Conservation (phyloP, 2,329 filamentous ascomycete genomes). For the Calonectria honghensis region DNA sequence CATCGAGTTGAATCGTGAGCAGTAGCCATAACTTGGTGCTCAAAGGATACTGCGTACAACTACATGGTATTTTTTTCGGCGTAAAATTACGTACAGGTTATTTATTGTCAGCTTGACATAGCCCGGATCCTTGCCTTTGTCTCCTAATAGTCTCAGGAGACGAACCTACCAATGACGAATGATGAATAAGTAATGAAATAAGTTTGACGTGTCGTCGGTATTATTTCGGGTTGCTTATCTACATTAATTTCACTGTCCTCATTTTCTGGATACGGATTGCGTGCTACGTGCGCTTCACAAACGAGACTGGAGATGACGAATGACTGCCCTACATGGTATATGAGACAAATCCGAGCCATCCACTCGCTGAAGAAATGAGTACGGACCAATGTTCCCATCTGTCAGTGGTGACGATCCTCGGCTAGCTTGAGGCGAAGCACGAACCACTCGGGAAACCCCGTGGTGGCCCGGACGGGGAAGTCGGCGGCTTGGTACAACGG, state of each 20-base stretch:
- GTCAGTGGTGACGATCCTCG: conserved; percentile 28
- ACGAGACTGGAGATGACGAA: background rate
- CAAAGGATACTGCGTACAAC: background rate
- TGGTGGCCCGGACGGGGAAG: background rate
- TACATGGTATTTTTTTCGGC: background rate
- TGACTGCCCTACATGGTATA: conserved; percentile 24
- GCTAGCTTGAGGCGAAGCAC: conserved; percentile 1
- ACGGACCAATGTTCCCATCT: conserved; percentile 34
- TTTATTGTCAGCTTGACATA: background rate
- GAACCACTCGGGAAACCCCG: conserved; percentile 4
- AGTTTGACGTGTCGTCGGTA: background rate
- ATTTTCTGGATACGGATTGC: background rate
- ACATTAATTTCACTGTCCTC: background rate
- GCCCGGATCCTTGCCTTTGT: background rate
- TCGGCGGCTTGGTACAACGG: conserved; percentile 5
- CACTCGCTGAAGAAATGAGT: conserved; percentile 34
- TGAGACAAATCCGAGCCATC: conserved; percentile 35
- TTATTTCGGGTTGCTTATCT: background rate
- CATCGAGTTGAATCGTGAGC: background rate
- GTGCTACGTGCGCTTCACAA: background rate
- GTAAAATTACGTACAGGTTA: background rate
- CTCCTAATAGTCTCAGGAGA: background rate
- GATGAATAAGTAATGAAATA: background rate
- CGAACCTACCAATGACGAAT: background rate
- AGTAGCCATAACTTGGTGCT: background rate